Evolutionary conservation across 139 green algal species (phyloP), one percentile per base, ranked within the genome.

Genomic region (Picochlorum sp.): DNA sequence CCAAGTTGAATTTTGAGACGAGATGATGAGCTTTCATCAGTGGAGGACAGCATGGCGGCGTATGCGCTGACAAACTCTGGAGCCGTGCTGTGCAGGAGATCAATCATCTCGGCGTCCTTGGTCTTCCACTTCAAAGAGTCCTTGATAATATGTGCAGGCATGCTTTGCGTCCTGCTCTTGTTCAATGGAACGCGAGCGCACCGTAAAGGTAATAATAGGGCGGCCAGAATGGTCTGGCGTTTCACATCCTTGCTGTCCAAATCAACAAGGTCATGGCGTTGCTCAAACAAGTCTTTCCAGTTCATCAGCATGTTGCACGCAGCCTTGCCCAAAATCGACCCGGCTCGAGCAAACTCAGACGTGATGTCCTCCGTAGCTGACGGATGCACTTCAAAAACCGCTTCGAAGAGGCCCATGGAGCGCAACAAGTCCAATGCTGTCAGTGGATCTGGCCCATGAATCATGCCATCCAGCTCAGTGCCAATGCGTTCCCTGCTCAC

Each of bases 401-500:
- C 65, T 24, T 75, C 32, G 57, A 95, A 89, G 14, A 95, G 76
- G 9, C 65, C 65, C 56, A 95, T 74, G 7, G 71, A 73, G 9
- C 85, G 63, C 21, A 95, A 78, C 64, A 88, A 65, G 61, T 68
- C 66, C 37, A 95, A 51, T 2, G 87, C 84, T 16, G 61, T 70
- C 5, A 87, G 65, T 0, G 87, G 87, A 5, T 76, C 68, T 15
- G 75, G 66, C 15, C 87, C 87, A 54, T 34, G 28, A 61, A 95
- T 73, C 87, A 95, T 95, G 56, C 83, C 85, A 47, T 95, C 82
- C n/a, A 95, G 69, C 74, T 95, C 87, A 6, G 82, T 76, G 4
- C 87, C 87, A 10, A 95, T 69, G 6, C 87, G 78, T 71, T 95
- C 87, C n/a, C 82, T 72, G 70, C 80, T 90, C 49, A 95, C 77